These are phyloP conservation scores for Diddensiella transvaalensis DNA, from an alignment of 805 yeast species.

Conservation along the genomic window DNA sequence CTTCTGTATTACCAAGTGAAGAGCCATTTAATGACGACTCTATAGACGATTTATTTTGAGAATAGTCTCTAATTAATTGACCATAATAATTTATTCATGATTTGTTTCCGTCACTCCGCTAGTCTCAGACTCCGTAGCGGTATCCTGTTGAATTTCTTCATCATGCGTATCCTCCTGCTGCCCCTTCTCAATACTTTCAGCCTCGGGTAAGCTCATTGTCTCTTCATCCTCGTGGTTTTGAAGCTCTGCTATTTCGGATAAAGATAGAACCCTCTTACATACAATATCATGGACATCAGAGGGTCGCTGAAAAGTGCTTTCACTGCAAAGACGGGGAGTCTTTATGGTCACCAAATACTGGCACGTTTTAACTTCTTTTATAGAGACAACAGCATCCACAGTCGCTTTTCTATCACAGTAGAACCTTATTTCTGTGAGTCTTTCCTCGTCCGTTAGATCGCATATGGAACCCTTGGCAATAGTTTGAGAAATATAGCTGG, in stretches of 20 bases:
- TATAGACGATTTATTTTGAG: slow-evolving; percentile 14
- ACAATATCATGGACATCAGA: slow-evolving; percentile 29
- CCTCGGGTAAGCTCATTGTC: no score
- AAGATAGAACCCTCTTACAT: slow-evolving; percentile 22
- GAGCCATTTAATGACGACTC: slow-evolving; percentile 13
- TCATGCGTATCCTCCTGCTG: no score
- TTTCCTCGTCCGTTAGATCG: slow-evolving; percentile 51
- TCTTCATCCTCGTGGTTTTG: no score
- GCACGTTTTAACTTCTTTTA: slow-evolving; percentile 55
- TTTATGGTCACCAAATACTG: slow-evolving; percentile 50
- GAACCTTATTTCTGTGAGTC: slow-evolving; percentile 54
- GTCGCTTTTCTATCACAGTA: slow-evolving; percentile 45
- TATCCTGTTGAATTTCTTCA: no score
- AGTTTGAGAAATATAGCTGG: slow-evolving; percentile 33
- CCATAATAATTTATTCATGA: background rate
- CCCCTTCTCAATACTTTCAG: no score
- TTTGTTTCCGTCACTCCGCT: no score
- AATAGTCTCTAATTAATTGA: no score
- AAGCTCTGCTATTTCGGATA: slow-evolving; percentile 7
- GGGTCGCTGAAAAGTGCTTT: slow-evolving; percentile 33
- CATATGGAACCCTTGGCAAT: slow-evolving; percentile 55
- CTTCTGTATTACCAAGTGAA: background rate
- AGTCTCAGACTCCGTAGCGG: no score
- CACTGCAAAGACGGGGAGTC: slow-evolving; percentile 49
- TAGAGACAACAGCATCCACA: slow-evolving; percentile 35